Percentiles rank a stretch among this genome's conserved stretches.
Conservation (phyloP, 495 filamentous ascomycete species). For the Thermochaetoides thermophila region DNA sequence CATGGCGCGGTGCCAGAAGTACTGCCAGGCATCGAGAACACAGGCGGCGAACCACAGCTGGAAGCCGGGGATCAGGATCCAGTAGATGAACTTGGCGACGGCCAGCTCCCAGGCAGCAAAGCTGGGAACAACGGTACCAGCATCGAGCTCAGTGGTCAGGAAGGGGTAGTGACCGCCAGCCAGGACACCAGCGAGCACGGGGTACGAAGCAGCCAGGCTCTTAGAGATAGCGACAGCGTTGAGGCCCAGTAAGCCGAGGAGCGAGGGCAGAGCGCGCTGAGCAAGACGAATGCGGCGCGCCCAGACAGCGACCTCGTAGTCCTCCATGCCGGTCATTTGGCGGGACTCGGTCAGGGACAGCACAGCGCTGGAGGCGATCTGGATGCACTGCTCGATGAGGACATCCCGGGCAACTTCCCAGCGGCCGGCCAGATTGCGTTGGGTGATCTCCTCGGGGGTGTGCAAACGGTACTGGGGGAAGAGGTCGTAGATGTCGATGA, state of each 20-base stretch:
- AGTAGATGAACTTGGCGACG: constrained; percentile 62
- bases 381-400: constrained; percentile 76
- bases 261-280: constrained; percentile 49
- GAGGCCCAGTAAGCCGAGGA: constrained; percentile 41
- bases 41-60: constrained; percentile 60
- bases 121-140: constrained; percentile 29
- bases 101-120: constrained; percentile 65
- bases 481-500: constrained; percentile 64
- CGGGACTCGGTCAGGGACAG: constrained; percentile 49
- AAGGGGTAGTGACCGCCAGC: constrained; percentile 61
- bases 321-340: constrained; percentile 55
- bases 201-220: constrained; percentile 41
- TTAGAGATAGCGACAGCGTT: constrained; percentile 40
- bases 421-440: constrained; percentile 72
- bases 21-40: constrained; percentile 89
- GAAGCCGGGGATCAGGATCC: constrained; percentile 54
- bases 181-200: constrained; percentile 49
- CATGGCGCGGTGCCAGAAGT: constrained; percentile 89
- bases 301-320: constrained; percentile 73
- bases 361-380: constrained; percentile 48
- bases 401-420: constrained; percentile 78
- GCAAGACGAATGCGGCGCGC: constrained; percentile 57
- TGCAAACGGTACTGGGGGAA: constrained; percentile 82
- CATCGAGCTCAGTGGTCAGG: constrained; percentile 31
- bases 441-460: constrained; percentile 74